Conservation (phyloP, 208 protist species). For the Trichomonas vaginalis region DNA sequence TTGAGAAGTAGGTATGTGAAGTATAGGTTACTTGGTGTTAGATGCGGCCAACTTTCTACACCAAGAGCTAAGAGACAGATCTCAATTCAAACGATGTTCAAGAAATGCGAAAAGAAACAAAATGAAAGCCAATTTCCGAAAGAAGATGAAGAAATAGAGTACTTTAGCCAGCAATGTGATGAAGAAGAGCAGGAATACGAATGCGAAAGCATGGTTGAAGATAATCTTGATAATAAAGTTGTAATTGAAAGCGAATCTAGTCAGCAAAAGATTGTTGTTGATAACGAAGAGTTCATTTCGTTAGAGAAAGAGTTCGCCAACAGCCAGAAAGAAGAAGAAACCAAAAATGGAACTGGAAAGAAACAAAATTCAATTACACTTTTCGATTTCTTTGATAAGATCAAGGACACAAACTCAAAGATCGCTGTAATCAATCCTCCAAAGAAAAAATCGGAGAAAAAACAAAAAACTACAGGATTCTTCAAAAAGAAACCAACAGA, state of each 20-base stretch:
- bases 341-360: neutral
- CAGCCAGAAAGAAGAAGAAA: neutral
- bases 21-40: constrained; percentile 1
- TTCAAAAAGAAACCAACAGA: neutral
- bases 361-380: neutral
- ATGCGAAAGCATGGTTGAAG: neutral
- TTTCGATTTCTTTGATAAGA: neutral
- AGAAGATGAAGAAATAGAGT: neutral
- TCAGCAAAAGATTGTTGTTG: neutral
- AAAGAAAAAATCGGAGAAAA: neutral
- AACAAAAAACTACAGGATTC: neutral
- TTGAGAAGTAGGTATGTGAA: neutral
- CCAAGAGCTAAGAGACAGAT: neutral
- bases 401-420: neutral
- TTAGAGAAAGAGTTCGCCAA: neutral
- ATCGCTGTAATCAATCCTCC: neutral
- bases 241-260: neutral
- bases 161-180: neutral
- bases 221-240: neutral
- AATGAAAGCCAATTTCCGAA: neutral
- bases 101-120: neutral
- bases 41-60: neutral
- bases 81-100: neutral
- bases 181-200: constrained; percentile 14
- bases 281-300: neutral